A percentile compares a stretch with the other conserved stretches of the same genome.
Evolutionary conservation across 192 early-diverging fungal species (phyloP).

Genomic region (Backusella tarrabulga): DNA sequence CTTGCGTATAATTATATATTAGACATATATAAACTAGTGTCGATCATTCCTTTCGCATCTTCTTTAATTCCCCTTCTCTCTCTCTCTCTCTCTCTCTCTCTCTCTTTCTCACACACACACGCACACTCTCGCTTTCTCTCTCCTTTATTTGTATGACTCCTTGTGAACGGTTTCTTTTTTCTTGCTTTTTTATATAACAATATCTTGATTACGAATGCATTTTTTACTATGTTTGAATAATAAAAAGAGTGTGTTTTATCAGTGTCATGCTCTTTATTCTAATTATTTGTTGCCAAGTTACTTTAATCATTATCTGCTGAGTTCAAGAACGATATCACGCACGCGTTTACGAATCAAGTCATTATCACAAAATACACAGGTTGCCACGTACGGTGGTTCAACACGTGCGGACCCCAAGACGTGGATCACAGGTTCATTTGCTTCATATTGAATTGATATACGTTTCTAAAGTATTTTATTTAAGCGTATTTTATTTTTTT

Average conservation of each 20-base stretch:
- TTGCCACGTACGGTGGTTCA: conserved; percentile 41
- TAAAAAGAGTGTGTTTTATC: conserved; percentile 1
- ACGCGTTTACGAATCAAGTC: conserved; percentile 43
- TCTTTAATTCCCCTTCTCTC: not conserved
- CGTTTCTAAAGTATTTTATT: conserved; percentile 33
- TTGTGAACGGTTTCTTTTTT: not conserved
- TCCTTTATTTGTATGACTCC: not conserved
- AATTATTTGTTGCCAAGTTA: not conserved
- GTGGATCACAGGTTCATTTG: conserved; percentile 38
- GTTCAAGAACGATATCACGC: conserved; percentile 37
- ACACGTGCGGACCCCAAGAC: conserved; percentile 42
- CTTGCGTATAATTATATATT: not conserved
- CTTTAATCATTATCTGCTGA: not conserved
- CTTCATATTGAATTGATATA: conserved; percentile 38
- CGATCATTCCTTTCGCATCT: conserved; percentile 8
- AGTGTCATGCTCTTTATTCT: not conserved
- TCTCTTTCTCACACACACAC: not conserved
- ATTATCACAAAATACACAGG: conserved; percentile 44
- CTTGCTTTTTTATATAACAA: not conserved
- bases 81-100: not conserved
- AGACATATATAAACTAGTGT: not conserved
- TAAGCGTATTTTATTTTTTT: not conserved
- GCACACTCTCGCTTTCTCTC: not conserved
- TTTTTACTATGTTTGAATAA: conserved; percentile 6
- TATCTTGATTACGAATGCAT: not conserved